Base-by-base conservation (phyloP, 1,284 basidiomycete genomes). In the Apiotrichum porosum region DNA sequence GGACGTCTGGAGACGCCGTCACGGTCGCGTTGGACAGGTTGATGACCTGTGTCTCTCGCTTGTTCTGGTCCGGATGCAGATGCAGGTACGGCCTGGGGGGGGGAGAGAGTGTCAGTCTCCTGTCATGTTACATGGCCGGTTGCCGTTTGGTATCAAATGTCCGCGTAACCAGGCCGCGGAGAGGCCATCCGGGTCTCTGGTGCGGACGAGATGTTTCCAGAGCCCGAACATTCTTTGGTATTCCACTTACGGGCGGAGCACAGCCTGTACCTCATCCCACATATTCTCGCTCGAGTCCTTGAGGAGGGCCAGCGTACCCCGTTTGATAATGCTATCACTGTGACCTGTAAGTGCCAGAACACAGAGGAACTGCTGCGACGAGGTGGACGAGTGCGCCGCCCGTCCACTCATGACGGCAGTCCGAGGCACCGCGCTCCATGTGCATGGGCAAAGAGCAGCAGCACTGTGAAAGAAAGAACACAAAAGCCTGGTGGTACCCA, bases 241-340 rank as follows among this genome's bases (percentile, higher is more conserved):
- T 17, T 17, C 23, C 30, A 60, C 76, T 56, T 61, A 88, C 89
- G 91, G 81, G 66, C 83, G 81, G n/a, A 97, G 78, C 13, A 91
- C 86, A 66, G 94, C 92, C 82, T 86, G 90, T 37, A 84, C 77
- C 64, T 81, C 82, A 56, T 83, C 81, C 93, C 94, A 97, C 17
- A 76, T 68, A 64, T 91, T 83, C 55, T 82, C 81, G 28, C 79
- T 81, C 8, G 90, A 86, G 66, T 95, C 84, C 22, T 80, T 79
- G 51, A 97, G 78, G 52, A 93, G 80, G 69, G 83, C 75, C 42
- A 97, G 75, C 64, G 85, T 78, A 6, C 92, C 92, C 63, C 84
- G 85, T 78, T 91, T 93, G 13, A 87, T 86, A 6, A 85, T 80
- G 22, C 80, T 81, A 62, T 92, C 86, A 56, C 88, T 92, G 58